Conservation (phyloP, 2,329 filamentous ascomycete species). For the Aplosporella prunicola region DNA sequence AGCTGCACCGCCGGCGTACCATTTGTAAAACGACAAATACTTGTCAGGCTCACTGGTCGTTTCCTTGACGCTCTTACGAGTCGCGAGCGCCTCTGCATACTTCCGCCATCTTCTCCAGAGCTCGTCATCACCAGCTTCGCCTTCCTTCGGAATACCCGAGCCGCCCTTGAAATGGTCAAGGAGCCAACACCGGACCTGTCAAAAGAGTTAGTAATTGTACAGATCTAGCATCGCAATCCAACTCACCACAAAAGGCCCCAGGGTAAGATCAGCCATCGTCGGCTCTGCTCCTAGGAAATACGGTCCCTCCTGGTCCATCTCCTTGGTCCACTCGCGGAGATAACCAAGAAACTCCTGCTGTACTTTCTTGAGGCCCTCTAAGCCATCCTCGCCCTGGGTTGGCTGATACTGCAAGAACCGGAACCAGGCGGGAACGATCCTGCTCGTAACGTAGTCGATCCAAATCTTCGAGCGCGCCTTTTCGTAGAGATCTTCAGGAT, state of each 20-base stretch:
- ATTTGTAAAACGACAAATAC: conserved; percentile 58
- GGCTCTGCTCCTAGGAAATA: conserved; percentile 59
- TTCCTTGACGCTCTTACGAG: conserved; percentile 53
- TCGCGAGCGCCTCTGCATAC: conserved; percentile 53
- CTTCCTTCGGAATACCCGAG: conserved; percentile 39
- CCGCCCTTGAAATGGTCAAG: conserved; percentile 66
- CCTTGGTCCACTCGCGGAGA: conserved; percentile 50
- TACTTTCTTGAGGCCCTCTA: conserved; percentile 38
- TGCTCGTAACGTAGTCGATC: conserved; percentile 60
- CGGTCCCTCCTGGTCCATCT: conserved; percentile 53
- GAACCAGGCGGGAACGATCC: conserved; percentile 62
- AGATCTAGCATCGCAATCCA: background rate
- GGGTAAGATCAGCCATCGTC: conserved; percentile 58
- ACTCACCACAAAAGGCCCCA: conserved; percentile 61
- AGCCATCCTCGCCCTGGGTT: conserved; percentile 22
- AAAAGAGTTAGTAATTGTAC: background rate
- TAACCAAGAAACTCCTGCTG: conserved; percentile 49
- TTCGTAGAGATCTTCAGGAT: conserved; percentile 54
- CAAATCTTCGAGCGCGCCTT: conserved; percentile 59
- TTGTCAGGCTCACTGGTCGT: conserved; percentile 59
- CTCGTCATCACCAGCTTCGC: conserved; percentile 42
- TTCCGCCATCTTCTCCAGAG: conserved; percentile 56
- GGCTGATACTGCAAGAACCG: conserved; percentile 45
- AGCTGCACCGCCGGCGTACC: conserved; percentile 39
- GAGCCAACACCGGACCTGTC: conserved; percentile 49